Percentiles rank a stretch among this genome's conserved stretches.
phyloP scores from a whole-genome alignment of 2,329 filamentous ascomycete genomes.

The Fusarium kyushuense region DNA sequence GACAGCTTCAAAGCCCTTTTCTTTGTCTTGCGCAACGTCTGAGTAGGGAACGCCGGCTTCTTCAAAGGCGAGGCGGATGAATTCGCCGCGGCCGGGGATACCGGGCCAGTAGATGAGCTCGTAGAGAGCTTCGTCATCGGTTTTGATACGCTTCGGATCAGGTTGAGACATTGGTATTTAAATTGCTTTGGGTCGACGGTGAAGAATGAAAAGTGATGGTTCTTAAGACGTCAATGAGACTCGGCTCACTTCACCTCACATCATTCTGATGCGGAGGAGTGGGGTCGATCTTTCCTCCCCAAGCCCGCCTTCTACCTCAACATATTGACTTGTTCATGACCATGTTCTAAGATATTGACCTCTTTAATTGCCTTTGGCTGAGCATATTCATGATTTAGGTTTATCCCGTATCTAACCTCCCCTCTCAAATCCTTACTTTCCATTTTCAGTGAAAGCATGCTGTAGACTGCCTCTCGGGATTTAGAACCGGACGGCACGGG shows the following conservation, averaged over 20 bases:
- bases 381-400: no score
- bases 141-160: constrained; percentile 49
- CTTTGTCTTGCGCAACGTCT: constrained; percentile 60
- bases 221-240: no score
- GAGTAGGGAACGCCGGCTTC: constrained; percentile 73
- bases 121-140: constrained; percentile 63
- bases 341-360: not conserved
- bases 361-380: not conserved
- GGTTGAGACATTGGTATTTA: constrained; percentile 36
- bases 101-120: constrained; percentile 78
- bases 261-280: constrained; percentile 21
- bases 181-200: not conserved
- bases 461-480: not conserved
- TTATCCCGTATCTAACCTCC: no score
- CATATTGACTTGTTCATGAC: not conserved
- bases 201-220: not conserved
- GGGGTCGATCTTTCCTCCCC: constrained; percentile 14
- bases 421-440: no score
- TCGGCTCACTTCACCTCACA: constrained; percentile 6
- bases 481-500: constrained; percentile 9
- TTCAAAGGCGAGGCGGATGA: constrained; percentile 78
- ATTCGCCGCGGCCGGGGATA: constrained; percentile 80
- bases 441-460: not conserved
- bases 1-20: constrained; percentile 66
- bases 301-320: not conserved